Percentiles rank a stretch among this genome's conserved stretches.
phyloP scores from a whole-genome alignment of 345 rosid genomes.

The Syzygium oleosum region DNA sequence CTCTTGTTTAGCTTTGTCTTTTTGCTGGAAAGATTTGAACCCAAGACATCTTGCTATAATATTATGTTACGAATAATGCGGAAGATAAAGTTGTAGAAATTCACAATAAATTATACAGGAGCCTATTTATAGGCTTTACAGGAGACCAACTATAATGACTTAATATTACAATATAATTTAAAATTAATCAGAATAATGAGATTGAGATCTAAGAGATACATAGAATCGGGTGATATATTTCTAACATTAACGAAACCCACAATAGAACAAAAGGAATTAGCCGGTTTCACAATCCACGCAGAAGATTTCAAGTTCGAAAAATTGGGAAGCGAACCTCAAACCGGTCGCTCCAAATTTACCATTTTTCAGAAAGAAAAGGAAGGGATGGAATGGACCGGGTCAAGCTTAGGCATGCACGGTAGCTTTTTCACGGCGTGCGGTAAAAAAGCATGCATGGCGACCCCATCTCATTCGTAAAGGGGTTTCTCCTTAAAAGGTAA shows the following conservation, averaged over 20 bases:
- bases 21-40: too few relatives aligned
- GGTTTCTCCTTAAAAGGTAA: not conserved
- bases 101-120: too few relatives aligned
- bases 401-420: not conserved
- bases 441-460: not conserved
- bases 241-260: not conserved
- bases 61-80: too few relatives aligned
- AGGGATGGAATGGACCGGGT: not conserved
- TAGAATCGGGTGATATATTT: too few relatives aligned
- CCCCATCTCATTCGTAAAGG: not conserved
- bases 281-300: rapidly evolving
- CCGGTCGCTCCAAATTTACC: rapidly evolving
- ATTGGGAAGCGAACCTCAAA: not conserved
- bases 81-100: too few relatives aligned
- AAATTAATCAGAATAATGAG: too few relatives aligned
- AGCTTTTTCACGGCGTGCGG: not conserved
- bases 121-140: too few relatives aligned
- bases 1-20: too few relatives aligned
- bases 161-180: too few relatives aligned
- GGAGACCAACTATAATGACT: too few relatives aligned
- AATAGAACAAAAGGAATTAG: not conserved
- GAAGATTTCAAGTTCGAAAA: not conserved
- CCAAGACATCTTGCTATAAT: too few relatives aligned
- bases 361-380: not conserved
- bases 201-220: too few relatives aligned